phyloP scores from a whole-genome alignment of 345 rosid species.

The Acer negundo region DNA sequence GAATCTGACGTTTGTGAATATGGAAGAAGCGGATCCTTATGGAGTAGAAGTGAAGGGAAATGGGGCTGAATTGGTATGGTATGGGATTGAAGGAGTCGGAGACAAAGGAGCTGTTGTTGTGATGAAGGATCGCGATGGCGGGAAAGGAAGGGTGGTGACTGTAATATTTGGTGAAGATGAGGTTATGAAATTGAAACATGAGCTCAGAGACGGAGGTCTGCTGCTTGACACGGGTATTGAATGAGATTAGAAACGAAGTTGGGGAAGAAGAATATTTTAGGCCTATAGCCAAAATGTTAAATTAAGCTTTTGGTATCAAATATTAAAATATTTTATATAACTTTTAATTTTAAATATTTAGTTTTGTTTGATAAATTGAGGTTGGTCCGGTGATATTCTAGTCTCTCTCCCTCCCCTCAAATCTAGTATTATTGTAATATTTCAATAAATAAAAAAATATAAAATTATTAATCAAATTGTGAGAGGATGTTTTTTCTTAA shows the following conservation, averaged over 20 bases:
- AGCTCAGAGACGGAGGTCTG: constrained; percentile 38
- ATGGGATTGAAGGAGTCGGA: constrained; percentile 52
- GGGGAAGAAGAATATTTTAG: too few relatives aligned
- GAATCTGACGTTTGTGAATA: constrained; percentile 56
- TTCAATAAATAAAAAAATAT: too few relatives aligned
- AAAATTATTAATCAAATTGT: too few relatives aligned
- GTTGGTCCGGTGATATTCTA: too few relatives aligned
- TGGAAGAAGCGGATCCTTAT: constrained; percentile 43
- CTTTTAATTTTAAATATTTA: too few relatives aligned
- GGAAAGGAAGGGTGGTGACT: constrained; percentile 45
- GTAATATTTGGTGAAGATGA: constrained; percentile 45
- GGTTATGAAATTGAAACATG: constrained; percentile 38
- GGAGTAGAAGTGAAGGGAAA: constrained; percentile 45
- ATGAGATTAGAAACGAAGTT: not conserved
- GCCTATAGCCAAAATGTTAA: too few relatives aligned
- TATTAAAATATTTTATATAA: too few relatives aligned
- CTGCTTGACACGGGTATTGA: constrained; percentile 20
- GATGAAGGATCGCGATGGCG: not conserved
- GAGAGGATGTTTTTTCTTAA: too few relatives aligned
- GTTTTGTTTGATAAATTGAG: too few relatives aligned
- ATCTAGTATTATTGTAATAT: too few relatives aligned
- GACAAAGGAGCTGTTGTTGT: constrained; percentile 59
- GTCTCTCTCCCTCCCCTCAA: too few relatives aligned
- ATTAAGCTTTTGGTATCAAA: too few relatives aligned
- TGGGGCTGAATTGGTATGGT: constrained; percentile 42